Conservation (phyloP, 192 early-diverging fungal genomes). For the Coemansia sp. region DNA sequence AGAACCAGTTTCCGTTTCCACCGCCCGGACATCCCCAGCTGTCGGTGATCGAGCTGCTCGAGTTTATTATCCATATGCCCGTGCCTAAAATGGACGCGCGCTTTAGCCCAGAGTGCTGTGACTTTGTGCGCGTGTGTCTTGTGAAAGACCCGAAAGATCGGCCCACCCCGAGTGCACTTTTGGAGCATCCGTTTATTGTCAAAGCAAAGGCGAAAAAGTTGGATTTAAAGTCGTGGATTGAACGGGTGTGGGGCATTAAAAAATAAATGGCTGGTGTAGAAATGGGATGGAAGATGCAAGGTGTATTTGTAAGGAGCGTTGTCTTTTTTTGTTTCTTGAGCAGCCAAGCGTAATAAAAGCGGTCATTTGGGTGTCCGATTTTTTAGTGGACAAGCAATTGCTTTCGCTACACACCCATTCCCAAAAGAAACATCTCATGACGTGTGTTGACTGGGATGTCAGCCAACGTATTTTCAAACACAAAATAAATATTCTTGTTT, state of each 20-base stretch:
- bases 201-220: slow-evolving; percentile 60
- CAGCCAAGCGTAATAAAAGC: no score
- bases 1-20: slow-evolving; percentile 91
- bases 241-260: slow-evolving; percentile 63
- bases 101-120: slow-evolving; percentile 46
- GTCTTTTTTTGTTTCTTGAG: background rate
- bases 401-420: no score
- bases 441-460: no score
- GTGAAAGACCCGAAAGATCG: slow-evolving; percentile 71
- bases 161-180: slow-evolving; percentile 66
- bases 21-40: slow-evolving; percentile 71
- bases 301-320: background rate
- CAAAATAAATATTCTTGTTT: no score
- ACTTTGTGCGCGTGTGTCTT: slow-evolving; percentile 58
- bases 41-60: slow-evolving; percentile 88
- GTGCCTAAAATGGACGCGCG: slow-evolving; percentile 71
- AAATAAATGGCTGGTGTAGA: background rate
- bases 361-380: no score
- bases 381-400: no score
- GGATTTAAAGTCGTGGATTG: slow-evolving; percentile 70
- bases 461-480: no score
- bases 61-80: slow-evolving; percentile 89
- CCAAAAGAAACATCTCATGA: no score
- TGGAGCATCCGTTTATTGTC: slow-evolving; percentile 69
- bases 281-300: no score